Percentiles rank a stretch among this genome's conserved stretches.
phyloP scores from a whole-genome alignment of 441 rosid genomes.

The Syzygium malaccense region DNA sequence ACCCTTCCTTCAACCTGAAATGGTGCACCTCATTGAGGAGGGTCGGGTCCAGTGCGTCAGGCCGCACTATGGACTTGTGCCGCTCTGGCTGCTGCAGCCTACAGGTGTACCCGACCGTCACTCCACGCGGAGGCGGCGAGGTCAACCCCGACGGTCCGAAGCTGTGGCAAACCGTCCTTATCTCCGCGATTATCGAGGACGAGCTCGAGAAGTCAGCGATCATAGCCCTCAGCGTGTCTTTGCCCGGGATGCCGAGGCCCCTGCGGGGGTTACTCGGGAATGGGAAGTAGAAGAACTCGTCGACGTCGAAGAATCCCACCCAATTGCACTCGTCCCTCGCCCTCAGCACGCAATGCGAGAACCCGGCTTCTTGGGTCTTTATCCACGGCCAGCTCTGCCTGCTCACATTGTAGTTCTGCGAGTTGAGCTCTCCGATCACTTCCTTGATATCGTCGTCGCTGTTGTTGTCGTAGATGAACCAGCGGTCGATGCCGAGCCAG shows the following conservation, averaged over 20 bases:
- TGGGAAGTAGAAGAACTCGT: conserved; percentile 85
- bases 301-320: conserved; percentile 94
- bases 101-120: conserved; percentile 82
- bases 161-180: conserved; percentile 81
- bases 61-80: conserved; percentile 79
- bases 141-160: conserved; percentile 90
- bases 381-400: conserved; percentile 95
- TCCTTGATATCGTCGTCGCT: conserved; percentile 65
- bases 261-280: conserved; percentile 17
- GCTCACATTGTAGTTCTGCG: conserved; percentile 56
- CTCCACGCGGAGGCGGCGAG: conserved; percentile 58
- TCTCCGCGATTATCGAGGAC: conserved; percentile 46
- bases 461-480: conserved; percentile 94
- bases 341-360: conserved; percentile 82
- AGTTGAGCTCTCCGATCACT: conserved; percentile 48
- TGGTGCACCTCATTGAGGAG: conserved; percentile 94
- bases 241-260: conserved; percentile 30
- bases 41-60: conserved; percentile 42
- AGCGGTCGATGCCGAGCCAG: conserved; percentile 89
- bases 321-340: conserved; percentile 76
- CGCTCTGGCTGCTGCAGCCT: conserved; percentile 81
- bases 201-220: conserved; percentile 58
- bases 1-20: conserved; percentile 53
- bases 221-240: conserved; percentile 45
- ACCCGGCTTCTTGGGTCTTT: conserved; percentile 95